Conservation (phyloP, 345 rosid species). For the Draba incana region DNA sequence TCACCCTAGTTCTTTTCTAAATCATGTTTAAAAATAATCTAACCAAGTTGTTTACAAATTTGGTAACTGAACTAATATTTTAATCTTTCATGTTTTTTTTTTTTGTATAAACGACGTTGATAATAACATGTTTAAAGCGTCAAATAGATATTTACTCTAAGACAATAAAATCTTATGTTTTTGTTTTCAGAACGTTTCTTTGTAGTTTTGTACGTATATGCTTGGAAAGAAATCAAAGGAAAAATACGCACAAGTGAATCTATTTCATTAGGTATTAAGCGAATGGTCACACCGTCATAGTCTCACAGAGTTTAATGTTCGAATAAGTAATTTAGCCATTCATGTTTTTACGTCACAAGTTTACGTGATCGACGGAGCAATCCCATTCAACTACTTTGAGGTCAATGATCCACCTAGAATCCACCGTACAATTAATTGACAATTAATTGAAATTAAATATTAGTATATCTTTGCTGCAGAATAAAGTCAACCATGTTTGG, state of each 20-base stretch:
- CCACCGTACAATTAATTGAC: constrained; percentile 12
- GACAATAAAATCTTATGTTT: no score
- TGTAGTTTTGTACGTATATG: no score
- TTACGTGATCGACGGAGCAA: constrained; percentile 20
- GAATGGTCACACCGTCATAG: not conserved
- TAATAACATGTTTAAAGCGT: no score
- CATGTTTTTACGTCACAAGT: not conserved
- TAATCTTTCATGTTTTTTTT: no score
- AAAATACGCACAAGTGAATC: no score
- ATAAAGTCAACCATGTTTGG: constrained; percentile 9
- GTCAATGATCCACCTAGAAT: constrained; percentile 20
- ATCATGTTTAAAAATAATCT: not conserved
- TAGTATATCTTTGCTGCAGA: not conserved
- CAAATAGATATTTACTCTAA: no score
- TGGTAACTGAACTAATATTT: no score
- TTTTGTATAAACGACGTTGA: no score
- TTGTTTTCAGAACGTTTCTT: no score
- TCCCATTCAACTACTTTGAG: constrained; percentile 14
- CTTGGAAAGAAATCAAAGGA: no score
- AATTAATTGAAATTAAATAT: not conserved
- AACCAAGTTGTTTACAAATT: not conserved
- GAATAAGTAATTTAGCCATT: no score
- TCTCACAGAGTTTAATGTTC: not conserved
- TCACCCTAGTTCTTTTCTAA: no score
- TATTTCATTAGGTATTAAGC: not conserved